phyloP scores from a whole-genome alignment of 306 rosid species.

The Acacia acuminata region DNA sequence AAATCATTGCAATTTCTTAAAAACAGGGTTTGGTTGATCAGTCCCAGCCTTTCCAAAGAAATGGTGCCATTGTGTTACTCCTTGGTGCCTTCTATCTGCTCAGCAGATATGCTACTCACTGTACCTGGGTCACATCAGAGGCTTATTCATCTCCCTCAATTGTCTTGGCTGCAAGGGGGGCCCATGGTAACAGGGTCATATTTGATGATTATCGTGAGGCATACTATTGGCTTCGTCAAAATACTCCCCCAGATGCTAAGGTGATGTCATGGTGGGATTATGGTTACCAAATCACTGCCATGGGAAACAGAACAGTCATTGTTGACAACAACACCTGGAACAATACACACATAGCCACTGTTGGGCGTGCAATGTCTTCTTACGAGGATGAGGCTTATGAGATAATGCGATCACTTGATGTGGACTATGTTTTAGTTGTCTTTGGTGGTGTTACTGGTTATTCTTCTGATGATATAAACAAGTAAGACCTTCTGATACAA shows the following conservation, averaged over 20 bases:
- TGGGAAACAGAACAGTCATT: conserved; percentile 99
- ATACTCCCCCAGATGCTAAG: conserved; percentile 94
- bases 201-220: conserved; percentile 99
- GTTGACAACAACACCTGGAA: conserved; percentile 99
- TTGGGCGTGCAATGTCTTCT: conserved; percentile 99
- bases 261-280: conserved; percentile 99
- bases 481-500: conserved; percentile 59
- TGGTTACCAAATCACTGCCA: conserved; percentile 97
- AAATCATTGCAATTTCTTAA: conserved; percentile 20
- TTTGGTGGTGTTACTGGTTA: conserved; percentile 99
- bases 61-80: conserved; percentile 82
- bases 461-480: conserved; percentile 98
- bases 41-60: conserved; percentile 93
- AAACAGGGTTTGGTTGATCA: conserved; percentile 83
- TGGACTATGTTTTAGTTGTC: conserved; percentile 93
- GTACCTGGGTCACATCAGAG: conserved; percentile 99
- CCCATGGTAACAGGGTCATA: conserved; percentile 91
- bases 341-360: conserved; percentile 98
- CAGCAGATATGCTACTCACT: conserved; percentile 86
- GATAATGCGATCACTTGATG: conserved; percentile 92
- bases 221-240: conserved; percentile 98
- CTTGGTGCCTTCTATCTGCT: conserved; percentile 96
- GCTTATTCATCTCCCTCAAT: conserved; percentile 99
- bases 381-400: conserved; percentile 97
- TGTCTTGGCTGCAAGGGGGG: conserved; percentile 99